These are phyloP conservation scores for Microdochium trichocladiopsis DNA, from an alignment of 2,329 filamentous ascomycete genomes.

Conservation along the genomic window DNA sequence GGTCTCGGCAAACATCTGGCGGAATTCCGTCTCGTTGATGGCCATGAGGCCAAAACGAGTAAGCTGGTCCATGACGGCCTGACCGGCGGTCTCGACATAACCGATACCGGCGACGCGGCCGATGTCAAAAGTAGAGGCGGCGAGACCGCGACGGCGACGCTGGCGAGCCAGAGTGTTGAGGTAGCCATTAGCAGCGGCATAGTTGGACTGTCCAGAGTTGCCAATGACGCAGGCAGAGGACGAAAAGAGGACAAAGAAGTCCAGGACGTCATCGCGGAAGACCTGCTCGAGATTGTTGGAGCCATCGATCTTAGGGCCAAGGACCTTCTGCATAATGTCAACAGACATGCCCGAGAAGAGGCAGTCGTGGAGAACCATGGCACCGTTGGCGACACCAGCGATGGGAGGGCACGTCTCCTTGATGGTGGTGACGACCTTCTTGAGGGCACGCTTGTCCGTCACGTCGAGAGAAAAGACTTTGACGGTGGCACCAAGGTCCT, in stretches of 20 bases:
- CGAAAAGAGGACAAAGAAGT: constrained; percentile 33
- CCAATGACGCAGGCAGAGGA: constrained; percentile 28
- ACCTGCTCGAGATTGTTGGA: constrained; percentile 12
- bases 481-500: constrained; percentile 4
- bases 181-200: constrained; percentile 27
- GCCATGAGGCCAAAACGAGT: constrained; percentile 11
- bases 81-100: constrained; percentile 19
- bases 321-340: background rate
- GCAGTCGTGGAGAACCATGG: constrained; percentile 21
- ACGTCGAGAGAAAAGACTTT: constrained; percentile 9
- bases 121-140: constrained; percentile 15
- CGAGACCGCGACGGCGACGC: constrained; percentile 14
- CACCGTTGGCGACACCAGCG: constrained; percentile 26
- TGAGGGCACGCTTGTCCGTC: constrained; percentile 14
- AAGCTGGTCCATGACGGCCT: constrained; percentile 7
- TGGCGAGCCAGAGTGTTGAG: constrained; percentile 10
- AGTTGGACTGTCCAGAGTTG: constrained; percentile 26
- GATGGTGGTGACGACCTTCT: constrained; percentile 7
- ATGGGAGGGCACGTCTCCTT: constrained; percentile 17
- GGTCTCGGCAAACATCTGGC: constrained; percentile 16
- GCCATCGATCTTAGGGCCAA: constrained; percentile 7
- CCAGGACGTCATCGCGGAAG: constrained; percentile 4
- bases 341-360: background rate
- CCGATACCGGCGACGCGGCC: constrained; percentile 27
- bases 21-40: constrained; percentile 13